Base-by-base conservation (phyloP, 2,329 filamentous ascomycete genomes). In the Diaporthe vexans region DNA sequence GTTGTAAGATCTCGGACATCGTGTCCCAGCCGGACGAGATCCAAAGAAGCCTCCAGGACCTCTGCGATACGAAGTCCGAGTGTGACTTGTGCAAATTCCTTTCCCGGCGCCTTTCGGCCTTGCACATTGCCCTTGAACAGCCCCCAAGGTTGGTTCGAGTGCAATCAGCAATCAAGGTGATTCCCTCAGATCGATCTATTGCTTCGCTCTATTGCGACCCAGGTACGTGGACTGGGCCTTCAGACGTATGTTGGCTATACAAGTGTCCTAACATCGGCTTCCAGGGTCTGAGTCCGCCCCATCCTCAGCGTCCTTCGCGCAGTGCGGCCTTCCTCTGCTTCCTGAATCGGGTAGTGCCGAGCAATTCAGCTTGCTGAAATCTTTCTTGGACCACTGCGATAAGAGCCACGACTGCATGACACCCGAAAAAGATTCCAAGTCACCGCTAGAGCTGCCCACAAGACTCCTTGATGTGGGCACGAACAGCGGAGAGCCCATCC, bases 391-490 rank as follows among this genome's bases (percentile, higher is more conserved):
- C 17, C 46, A 54, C 29, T 68, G 46, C 6, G 29, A 68, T 68
- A 21, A 4, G 6, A 54, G 7, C 1, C 63, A 68, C 29, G 33
- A 26, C 4, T 68, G 63, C 21, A 37, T 68, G 21, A 4, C 15
- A 37, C 5, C 29, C 4, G 19, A 17, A 37, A 3, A 52, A 5
- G 19, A 21, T 13, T 68, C n/a, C 6, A 17, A 11, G 11, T 24
- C 21, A 9, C 46, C 35, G 11, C 2, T 21, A 35, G 5, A 54
- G 6, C n/a, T 78, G 1, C 78, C 78, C 21, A 79, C 77, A 26
- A 70, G 78, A 19, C 76, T 79, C 15, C 59, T 79, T 26, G 76
- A 78, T 24, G 68, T 80, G 0, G 74, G 77, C 0, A 26, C 5
- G 21, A 13, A 52, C 48, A 26, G 48, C 7, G 9, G 11, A 1